Conservation (phyloP, 2,329 filamentous ascomycete species). For the Fusarium brevicatenulatum region DNA sequence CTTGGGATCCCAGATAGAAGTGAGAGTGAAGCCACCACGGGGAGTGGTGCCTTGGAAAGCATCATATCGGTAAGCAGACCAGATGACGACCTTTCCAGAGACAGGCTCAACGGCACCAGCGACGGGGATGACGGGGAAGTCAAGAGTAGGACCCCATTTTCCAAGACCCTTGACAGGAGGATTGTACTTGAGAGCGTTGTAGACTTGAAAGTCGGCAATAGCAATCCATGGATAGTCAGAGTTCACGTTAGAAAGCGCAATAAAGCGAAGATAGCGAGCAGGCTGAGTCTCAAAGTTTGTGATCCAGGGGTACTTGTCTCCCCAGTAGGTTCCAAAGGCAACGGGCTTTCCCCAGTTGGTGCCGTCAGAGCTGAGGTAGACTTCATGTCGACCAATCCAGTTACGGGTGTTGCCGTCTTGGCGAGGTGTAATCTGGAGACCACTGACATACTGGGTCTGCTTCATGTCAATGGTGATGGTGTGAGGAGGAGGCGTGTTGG, state of each 20-base stretch:
- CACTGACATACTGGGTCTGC: conserved; percentile 26
- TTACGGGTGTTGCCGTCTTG: conserved; percentile 25
- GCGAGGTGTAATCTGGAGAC: conserved; percentile 24
- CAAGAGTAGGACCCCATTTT: conserved; percentile 32
- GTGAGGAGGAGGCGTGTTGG: conserved; percentile 25
- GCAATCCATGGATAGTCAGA: conserved; percentile 24
- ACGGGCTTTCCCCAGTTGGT: conserved; percentile 29
- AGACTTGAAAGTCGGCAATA: conserved; percentile 33
- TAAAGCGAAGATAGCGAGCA: conserved; percentile 35
- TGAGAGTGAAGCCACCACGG: conserved; percentile 33
- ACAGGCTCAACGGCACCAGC: conserved; percentile 35
- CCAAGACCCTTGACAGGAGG: conserved; percentile 23
- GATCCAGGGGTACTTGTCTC: conserved; percentile 27
- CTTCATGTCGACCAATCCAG: conserved; percentile 29
- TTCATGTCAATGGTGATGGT: conserved; percentile 33
- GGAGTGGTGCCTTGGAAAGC: conserved; percentile 26
- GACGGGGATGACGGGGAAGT: conserved; percentile 36
- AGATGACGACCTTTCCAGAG: conserved; percentile 29
- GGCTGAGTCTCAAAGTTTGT: conserved; percentile 36
- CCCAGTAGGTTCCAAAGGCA: conserved; percentile 33
- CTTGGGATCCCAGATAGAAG: conserved; percentile 31
- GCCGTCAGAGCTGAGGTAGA: conserved; percentile 31
- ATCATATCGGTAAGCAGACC: conserved; percentile 36
- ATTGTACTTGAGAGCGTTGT: conserved; percentile 28
- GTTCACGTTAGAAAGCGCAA: conserved; percentile 20